These are phyloP conservation scores for Leccinum subtestaceum DNA, from an alignment of 768 basidiomycete genomes.

Conservation along the genomic window DNA sequence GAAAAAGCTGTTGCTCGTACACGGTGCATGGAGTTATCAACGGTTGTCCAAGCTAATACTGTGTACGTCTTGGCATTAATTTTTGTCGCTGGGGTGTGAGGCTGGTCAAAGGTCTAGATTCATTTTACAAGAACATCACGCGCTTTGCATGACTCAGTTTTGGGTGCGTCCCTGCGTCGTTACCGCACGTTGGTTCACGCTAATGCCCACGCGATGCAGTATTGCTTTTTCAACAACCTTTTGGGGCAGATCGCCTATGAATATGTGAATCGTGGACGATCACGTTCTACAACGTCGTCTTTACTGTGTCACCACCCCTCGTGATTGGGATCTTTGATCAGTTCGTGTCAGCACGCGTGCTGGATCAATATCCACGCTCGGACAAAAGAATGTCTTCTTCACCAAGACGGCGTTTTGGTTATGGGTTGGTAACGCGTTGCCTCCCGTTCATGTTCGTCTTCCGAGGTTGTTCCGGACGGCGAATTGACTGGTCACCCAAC, in stretches of 20 bases:
- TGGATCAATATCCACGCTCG: slow-evolving; percentile 95
- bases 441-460: too few species aligned
- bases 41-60: slow-evolving; percentile 92
- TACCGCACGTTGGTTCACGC: not conserved
- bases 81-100: slow-evolving; percentile 6
- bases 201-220: slow-evolving; percentile 47
- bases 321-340: slow-evolving; percentile 99
- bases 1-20: slow-evolving; percentile 92
- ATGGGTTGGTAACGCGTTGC: slow-evolving; percentile 82
- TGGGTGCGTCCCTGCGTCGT: slow-evolving; percentile 58
- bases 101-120: slow-evolving; percentile 53
- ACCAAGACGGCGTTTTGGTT: slow-evolving; percentile 89
- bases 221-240: slow-evolving; percentile 98
- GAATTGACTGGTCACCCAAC: too few species aligned
- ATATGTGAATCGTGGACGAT: slow-evolving; percentile 79
- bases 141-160: slow-evolving; percentile 95
- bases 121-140: slow-evolving; percentile 98
- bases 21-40: slow-evolving; percentile 98
- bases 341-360: slow-evolving; percentile 93
- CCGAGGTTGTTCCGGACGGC: too few species aligned
- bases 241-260: slow-evolving; percentile 98
- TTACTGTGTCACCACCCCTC: slow-evolving; percentile 92
- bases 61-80: slow-evolving; percentile 52
- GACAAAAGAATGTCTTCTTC: slow-evolving; percentile 93
- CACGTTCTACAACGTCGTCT: slow-evolving; percentile 93